Percentiles rank a stretch among this genome's conserved stretches.
These are phyloP conservation scores for Phaeolepiota aurea DNA, from an alignment of 768 basidiomycete species.

Conservation along the genomic window DNA sequence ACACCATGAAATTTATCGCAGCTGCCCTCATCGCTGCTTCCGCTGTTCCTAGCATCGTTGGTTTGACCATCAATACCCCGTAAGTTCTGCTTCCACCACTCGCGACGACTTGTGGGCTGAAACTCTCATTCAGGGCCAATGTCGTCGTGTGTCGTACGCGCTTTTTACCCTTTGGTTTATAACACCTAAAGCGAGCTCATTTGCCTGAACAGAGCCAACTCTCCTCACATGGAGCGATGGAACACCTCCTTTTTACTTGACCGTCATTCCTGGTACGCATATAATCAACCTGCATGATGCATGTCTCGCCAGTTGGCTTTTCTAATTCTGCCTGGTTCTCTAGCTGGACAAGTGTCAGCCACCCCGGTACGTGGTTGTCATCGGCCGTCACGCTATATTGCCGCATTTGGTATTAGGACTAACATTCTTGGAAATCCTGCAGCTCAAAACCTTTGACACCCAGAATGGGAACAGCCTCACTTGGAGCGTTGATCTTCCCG, in stretches of 20 bases:
- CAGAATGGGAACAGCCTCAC: slow-evolving; percentile 35
- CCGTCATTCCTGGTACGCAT: slow-evolving; percentile 50
- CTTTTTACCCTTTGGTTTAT: slow-evolving; percentile 3
- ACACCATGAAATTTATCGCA: slow-evolving; percentile 29
- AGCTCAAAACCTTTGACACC: slow-evolving; percentile 49
- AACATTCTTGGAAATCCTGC: slow-evolving; percentile 8
- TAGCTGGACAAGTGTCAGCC: slow-evolving; percentile 47
- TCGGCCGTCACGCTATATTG: slow-evolving; percentile 4
- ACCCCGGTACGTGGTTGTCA: slow-evolving; percentile 33
- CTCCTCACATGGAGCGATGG: slow-evolving; percentile 48
- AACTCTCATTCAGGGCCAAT: slow-evolving; percentile 9
- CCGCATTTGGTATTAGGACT: slow-evolving; percentile 9
- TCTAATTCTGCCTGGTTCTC: slow-evolving; percentile 1
- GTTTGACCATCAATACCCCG: slow-evolving; percentile 63
- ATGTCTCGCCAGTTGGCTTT: neutral
- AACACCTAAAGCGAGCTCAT: no score
- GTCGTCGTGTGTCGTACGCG: slow-evolving; percentile 44
- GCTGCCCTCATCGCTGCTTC: slow-evolving; percentile 25
- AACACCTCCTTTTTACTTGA: slow-evolving; percentile 46
- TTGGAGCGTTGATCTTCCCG: slow-evolving; percentile 45
- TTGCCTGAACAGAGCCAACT: slow-evolving; percentile 47
- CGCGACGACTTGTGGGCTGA: neutral
- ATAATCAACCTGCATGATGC: no score
- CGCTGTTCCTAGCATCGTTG: slow-evolving; percentile 26
- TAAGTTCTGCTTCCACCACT: slow-evolving; percentile 25